Conservation (phyloP, 129 eudicot species). For the Lonicera japonica region DNA sequence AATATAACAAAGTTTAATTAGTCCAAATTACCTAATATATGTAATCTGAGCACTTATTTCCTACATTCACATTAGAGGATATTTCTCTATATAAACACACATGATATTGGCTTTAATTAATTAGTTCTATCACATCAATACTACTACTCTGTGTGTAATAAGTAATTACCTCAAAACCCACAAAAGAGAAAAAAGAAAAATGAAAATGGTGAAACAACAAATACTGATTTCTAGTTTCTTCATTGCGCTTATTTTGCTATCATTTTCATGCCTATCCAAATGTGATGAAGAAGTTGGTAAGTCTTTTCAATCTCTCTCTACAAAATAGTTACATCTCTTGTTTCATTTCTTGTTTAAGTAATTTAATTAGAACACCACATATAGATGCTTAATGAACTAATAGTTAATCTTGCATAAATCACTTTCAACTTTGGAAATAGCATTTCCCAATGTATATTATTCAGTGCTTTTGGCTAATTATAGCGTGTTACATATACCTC, state of each 20-base stretch:
- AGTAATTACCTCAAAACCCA: neutral
- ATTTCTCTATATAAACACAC: no score
- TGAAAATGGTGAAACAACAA: neutral
- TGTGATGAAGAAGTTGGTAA: slow-evolving; percentile 29
- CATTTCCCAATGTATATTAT: neutral
- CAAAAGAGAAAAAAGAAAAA: neutral
- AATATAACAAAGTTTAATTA: no score
- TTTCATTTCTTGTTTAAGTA: no score
- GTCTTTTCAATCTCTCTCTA: slow-evolving; percentile 2
- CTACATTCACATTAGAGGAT: neutral
- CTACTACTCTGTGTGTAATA: no score
- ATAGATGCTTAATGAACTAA: no score
- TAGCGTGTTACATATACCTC: no score
- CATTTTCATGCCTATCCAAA: neutral
- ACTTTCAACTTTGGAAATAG: neutral
- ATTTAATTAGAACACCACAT: no score
- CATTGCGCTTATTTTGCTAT: neutral
- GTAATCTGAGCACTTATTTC: no score
- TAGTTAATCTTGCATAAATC: neutral
- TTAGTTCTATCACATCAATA: no score
- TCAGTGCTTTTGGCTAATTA: no score
- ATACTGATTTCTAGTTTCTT: neutral
- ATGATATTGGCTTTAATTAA: no score
- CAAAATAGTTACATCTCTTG: neutral
- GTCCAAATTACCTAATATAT: no score